Evolutionary conservation across 139 green algal species (phyloP), one percentile per base, ranked within the genome.

Genomic region (Chlorella sp.): DNA sequence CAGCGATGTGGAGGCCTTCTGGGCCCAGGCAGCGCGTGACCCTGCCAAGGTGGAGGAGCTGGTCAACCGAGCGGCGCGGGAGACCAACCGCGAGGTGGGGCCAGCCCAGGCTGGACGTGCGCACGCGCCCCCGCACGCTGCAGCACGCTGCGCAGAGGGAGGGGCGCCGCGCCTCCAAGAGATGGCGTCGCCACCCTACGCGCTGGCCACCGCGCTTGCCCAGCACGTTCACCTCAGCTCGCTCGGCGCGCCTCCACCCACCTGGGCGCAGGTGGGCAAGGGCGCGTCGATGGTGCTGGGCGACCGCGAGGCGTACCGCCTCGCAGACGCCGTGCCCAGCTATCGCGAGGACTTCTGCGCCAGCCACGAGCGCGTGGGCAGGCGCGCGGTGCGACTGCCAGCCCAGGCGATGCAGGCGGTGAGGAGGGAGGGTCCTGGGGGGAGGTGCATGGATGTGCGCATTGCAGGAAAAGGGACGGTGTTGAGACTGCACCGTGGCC

Each of bases 331-430:
- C 1, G 2, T 35, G 11, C 55, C 38, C 53, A 14, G 25, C 15
- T 79, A 79, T 50, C 55, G 73, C n/a, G 31, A 15, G 12, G 73
- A 79, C 62, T 38, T 73, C 8, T 74, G 63, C 31, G 27, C 27
- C 8, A 35, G 7, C 29, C 73, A 79, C 63, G 21, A 53, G 40
- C 31, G 27, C 5, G 73, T 79, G 14, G 73, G 73, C 60, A 66
- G 68, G 48, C 62, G 73, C 38, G 73, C 48, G 29, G 73, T 79
- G 63, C 40, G 19, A 8, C 48, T 58, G 60, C 31, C 73, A 17
- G n/a, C 38, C 0, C 48, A 62, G 40, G 63, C 63, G 25, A 73
- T 73, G 73, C 12, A 42, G 9, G 63, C 62, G 62, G 73, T 72
- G 73, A 72, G 73, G 23, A 35, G 11, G 8, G 11, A 14, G 50